Percentiles rank a stretch among this genome's conserved stretches.
Evolutionary conservation across 306 rosid genomes (phyloP).

Genomic region (Inga leiocalycina): DNA sequence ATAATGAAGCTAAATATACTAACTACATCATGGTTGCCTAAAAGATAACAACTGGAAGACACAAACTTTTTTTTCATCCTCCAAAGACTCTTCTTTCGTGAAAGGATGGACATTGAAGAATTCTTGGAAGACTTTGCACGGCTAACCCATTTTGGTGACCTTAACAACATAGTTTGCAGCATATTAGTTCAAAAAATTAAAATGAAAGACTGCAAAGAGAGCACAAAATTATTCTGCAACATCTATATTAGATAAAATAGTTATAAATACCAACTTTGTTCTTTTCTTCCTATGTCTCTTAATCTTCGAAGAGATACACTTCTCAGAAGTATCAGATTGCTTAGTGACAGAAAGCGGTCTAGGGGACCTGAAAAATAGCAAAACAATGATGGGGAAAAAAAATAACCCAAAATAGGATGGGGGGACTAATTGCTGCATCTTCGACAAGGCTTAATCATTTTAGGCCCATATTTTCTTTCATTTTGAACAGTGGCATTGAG

Average conservation of each 20-base stretch:
- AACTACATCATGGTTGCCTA: conserved; percentile 31
- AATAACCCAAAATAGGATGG: neutral
- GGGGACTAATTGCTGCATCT: conserved; percentile 14
- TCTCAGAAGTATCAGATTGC: conserved; percentile 53
- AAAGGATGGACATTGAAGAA: conserved; percentile 44
- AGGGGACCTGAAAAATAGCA: conserved; percentile 58
- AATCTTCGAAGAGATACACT: conserved; percentile 48
- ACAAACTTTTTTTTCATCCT: conserved; percentile 64
- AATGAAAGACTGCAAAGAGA: neutral
- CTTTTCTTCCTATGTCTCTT: conserved; percentile 64
- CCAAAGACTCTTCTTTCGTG: conserved; percentile 52
- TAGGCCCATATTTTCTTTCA: neutral
- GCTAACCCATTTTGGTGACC: conserved; percentile 55
- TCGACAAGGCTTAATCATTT: conserved; percentile 26
- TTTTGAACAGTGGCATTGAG: conserved; percentile 15
- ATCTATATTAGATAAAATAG: conserved; percentile 26
- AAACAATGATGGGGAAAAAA: conserved; percentile 23
- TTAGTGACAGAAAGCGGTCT: conserved; percentile 46
- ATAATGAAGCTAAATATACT: conserved; percentile 24
- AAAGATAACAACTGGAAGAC: conserved; percentile 25
- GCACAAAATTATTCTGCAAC: conserved; percentile 27
- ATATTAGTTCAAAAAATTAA: conserved; percentile 6
- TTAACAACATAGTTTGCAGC: conserved; percentile 38
- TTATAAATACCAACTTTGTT: conserved; percentile 73
- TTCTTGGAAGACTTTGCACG: conserved; percentile 53